Conservation (phyloP, 805 yeast genomes). For the Hanseniaspora lachancei region DNA sequence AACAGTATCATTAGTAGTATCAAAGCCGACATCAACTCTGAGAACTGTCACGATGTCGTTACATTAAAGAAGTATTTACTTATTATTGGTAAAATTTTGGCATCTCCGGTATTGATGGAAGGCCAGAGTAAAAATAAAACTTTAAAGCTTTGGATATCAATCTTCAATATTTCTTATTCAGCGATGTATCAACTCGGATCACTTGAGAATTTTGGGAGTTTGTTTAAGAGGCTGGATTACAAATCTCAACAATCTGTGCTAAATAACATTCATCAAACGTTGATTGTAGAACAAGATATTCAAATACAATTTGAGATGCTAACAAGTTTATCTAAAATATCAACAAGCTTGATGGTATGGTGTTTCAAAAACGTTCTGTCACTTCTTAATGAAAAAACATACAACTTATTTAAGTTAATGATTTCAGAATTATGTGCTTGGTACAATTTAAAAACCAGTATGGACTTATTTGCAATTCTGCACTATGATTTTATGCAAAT, state of each 20-base stretch:
- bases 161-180: neutral
- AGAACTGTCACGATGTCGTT: neutral
- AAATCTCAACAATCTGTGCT: neutral
- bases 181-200: neutral
- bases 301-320: slow-evolving; percentile 3
- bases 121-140: slow-evolving; percentile 9
- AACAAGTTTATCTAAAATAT: neutral
- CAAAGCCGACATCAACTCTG: neutral
- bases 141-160: slow-evolving; percentile 6
- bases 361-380: neutral
- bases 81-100: slow-evolving; percentile 1
- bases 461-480: neutral
- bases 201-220: neutral
- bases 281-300: neutral
- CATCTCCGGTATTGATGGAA: slow-evolving; percentile 1
- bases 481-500: neutral
- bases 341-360: neutral
- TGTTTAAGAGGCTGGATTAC: slow-evolving; percentile 5
- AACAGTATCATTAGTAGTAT: neutral
- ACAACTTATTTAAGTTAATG: neutral
- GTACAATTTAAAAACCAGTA: neutral
- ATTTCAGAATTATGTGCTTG: neutral
- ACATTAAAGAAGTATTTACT: neutral
- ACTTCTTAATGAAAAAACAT: neutral
- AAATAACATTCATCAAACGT: neutral